Conservation (phyloP, 768 basidiomycete genomes). For the Strobilomyces echinocephalus region DNA sequence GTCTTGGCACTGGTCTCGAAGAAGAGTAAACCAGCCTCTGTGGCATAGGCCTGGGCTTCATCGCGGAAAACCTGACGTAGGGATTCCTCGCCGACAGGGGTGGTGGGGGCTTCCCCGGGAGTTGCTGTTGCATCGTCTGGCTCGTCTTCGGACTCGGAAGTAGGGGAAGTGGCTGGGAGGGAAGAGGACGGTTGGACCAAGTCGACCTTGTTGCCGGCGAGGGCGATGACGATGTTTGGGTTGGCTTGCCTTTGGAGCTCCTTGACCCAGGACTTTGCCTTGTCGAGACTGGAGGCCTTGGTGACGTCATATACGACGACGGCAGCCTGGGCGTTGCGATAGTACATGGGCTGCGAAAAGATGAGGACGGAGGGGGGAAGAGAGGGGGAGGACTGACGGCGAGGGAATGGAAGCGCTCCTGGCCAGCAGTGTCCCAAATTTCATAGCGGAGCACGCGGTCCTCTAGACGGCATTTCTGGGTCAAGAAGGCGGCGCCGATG, state of each 20-base stretch:
- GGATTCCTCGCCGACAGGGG: conserved; percentile 56
- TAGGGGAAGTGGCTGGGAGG: conserved; percentile 41
- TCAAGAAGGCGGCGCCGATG: conserved; percentile 93
- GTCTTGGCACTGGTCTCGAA: conserved; percentile 99
- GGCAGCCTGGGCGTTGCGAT: conserved; percentile 95
- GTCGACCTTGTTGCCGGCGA: conserved; percentile 97
- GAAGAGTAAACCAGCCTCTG: conserved; percentile 91
- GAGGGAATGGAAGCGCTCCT: conserved; percentile 96
- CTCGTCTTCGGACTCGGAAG: conserved; percentile 79
- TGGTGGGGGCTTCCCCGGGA: conserved; percentile 62
- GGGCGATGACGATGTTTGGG: conserved; percentile 97
- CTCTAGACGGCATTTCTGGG: conserved; percentile 92
- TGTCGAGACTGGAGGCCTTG: conserved; percentile 91
- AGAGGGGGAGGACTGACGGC: conserved; percentile 53
- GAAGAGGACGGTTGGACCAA: conserved; percentile 67
- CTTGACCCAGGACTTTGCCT: conserved; percentile 99
- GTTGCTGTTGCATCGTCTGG: conserved; percentile 90
- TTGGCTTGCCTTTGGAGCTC: conserved; percentile 98
- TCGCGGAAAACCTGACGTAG: conserved; percentile 88
- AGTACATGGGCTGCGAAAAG: conserved; percentile 84
- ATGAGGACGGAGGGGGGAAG: conserved; percentile 3
- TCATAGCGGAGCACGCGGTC: conserved; percentile 92
- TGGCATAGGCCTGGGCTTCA: conserved; percentile 94
- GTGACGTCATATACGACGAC: conserved; percentile 99
- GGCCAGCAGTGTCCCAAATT: conserved; percentile 96